phyloP scores from a whole-genome alignment of 2,329 filamentous ascomycete species.

The Arthrinium phaeospermum region DNA sequence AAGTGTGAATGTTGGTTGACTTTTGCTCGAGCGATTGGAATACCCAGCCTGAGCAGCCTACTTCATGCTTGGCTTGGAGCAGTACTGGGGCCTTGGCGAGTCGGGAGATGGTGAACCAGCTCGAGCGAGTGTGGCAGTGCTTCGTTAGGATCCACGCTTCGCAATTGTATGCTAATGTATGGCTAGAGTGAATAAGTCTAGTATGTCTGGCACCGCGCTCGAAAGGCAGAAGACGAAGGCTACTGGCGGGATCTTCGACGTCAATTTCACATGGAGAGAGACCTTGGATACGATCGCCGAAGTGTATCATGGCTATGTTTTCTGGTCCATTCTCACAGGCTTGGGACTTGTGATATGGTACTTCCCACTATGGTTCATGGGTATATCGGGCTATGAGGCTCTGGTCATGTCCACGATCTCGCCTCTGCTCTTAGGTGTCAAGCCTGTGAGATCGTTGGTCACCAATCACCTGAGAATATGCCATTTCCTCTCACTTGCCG shows the following conservation, averaged over 20 bases:
- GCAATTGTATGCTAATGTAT: slow-evolving; percentile 16
- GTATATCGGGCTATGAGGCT: slow-evolving; percentile 93
- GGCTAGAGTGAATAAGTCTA: slow-evolving; percentile 52
- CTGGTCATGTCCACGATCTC: slow-evolving; percentile 85
- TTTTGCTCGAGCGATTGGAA: background rate
- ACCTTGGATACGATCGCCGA: slow-evolving; percentile 84
- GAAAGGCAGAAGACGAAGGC: slow-evolving; percentile 83
- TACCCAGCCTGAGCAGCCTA: background rate
- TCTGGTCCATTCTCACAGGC: slow-evolving; percentile 94
- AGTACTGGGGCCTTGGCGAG: background rate
- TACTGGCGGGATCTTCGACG: slow-evolving; percentile 71
- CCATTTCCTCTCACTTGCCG: slow-evolving; percentile 79
- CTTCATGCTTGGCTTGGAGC: background rate
- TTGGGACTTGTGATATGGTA: slow-evolving; percentile 93
- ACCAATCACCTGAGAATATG: slow-evolving; percentile 71
- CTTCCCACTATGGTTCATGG: slow-evolving; percentile 99
- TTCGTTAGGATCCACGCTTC: background rate
- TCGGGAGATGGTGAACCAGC: background rate
- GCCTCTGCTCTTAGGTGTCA: slow-evolving; percentile 77
- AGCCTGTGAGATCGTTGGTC: slow-evolving; percentile 69
- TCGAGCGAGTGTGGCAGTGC: slow-evolving; percentile 15
- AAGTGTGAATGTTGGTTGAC: background rate
- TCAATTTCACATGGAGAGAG: slow-evolving; percentile 74
- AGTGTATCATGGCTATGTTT: slow-evolving; percentile 92
- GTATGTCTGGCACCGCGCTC: slow-evolving; percentile 53